Conservation (phyloP, 257 asterid species). For the Jasminum sambac region DNA sequence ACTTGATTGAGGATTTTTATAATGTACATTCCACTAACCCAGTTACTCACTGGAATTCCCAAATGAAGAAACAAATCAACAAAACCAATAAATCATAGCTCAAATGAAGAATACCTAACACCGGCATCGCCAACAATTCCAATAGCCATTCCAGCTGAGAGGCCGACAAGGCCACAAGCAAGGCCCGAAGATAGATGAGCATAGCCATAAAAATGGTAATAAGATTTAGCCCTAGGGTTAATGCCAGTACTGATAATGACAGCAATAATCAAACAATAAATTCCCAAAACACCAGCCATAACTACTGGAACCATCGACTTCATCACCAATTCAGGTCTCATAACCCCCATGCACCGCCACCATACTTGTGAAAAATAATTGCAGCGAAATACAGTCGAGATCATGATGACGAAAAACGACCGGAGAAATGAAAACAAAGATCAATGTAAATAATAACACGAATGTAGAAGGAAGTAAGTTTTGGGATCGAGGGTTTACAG, state of each 20-base stretch:
- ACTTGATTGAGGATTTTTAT: too few relatives aligned
- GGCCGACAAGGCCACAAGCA: conserved; percentile 34
- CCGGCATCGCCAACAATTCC: conserved; percentile 33
- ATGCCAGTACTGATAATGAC: conserved; percentile 33
- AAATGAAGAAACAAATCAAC: not conserved
- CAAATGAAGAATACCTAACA: conserved; percentile 22
- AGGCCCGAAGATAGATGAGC: conserved; percentile 31
- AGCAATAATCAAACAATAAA: conserved; percentile 31
- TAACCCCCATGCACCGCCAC: conserved; percentile 34
- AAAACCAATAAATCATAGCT: not conserved
- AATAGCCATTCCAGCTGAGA: conserved; percentile 32
- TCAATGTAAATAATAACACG: not conserved
- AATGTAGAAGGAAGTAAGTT: not conserved
- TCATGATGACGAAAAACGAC: not conserved
- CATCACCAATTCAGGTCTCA: conserved; percentile 36
- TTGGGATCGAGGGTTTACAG: conserved; percentile 7
- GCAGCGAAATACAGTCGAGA: not conserved
- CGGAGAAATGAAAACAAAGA: not conserved
- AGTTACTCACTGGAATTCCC: not conserved
- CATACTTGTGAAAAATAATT: conserved; percentile 18
- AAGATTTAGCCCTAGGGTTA: conserved; percentile 31
- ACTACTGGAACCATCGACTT: conserved; percentile 34
- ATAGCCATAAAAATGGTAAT: conserved; percentile 30
- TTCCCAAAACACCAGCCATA: conserved; percentile 36
- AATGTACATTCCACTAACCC: too few relatives aligned